Evolutionary conservation across 768 basidiomycete species (phyloP).

Genomic region (Termitomyces sp.): DNA sequence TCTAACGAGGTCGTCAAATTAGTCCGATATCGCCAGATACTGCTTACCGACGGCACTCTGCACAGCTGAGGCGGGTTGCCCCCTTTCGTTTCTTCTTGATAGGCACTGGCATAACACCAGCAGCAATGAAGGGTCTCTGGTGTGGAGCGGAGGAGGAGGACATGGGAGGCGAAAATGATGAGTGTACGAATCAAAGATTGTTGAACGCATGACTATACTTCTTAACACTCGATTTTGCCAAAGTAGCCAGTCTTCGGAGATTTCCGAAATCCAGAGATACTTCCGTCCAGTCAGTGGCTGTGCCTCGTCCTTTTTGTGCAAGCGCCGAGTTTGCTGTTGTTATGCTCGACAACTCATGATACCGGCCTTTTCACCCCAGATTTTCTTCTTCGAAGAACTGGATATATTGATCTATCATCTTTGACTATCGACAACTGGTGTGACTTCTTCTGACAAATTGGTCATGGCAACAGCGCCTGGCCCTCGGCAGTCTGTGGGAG

Average conservation of each 20-base stretch:
- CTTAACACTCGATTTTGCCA: neutral
- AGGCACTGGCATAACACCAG: slow-evolving; percentile 22
- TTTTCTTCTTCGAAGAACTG: neutral
- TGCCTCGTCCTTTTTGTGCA: neutral
- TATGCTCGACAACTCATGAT: neutral
- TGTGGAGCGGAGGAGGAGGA: slow-evolving; percentile 27
- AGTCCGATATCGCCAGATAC: slow-evolving; percentile 4
- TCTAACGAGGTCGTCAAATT: slow-evolving; percentile 25
- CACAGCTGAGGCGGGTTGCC: slow-evolving; percentile 73
- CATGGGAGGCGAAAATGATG: slow-evolving; percentile 25
- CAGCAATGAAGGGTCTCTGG: slow-evolving; percentile 22
- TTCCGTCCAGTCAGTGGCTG: slow-evolving; percentile 16
- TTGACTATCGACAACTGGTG: neutral
- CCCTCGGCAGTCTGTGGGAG: slow-evolving; percentile 4
- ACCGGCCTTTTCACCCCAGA: neutral
- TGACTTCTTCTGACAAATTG: slow-evolving; percentile 7
- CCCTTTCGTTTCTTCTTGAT: slow-evolving; percentile 63
- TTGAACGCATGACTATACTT: neutral
- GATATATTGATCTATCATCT: neutral
- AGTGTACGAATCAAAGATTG: slow-evolving; percentile 17
- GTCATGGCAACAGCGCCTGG: slow-evolving; percentile 1
- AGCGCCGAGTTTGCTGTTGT: neutral
- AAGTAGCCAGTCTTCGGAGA: slow-evolving; percentile 13
- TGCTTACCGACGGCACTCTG: slow-evolving; percentile 70
- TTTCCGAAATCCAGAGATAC: slow-evolving; percentile 15